These are phyloP conservation scores for Saccharomyces hybrid DNA, from an alignment of 1,139 yeast species.

Conservation along the genomic window DNA sequence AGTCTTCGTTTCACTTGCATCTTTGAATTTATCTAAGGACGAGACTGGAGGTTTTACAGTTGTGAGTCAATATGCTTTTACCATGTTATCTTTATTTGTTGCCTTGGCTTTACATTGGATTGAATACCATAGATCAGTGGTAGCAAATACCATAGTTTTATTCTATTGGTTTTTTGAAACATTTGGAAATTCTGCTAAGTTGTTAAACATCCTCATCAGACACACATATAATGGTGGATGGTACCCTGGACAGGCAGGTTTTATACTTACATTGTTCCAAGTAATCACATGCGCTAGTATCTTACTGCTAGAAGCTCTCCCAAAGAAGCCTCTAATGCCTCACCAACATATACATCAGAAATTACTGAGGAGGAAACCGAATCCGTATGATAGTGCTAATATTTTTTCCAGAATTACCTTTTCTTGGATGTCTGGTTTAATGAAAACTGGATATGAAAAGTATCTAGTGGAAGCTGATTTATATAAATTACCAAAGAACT, in stretches of 20 bases:
- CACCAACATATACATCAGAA: constrained; percentile 38
- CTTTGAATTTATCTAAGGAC: constrained; percentile 14
- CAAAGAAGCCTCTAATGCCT: constrained; percentile 36
- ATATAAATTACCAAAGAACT: constrained; percentile 67
- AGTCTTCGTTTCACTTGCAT: constrained; percentile 23
- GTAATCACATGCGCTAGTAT: constrained; percentile 45
- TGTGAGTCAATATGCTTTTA: constrained; percentile 24
- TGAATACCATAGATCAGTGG: constrained; percentile 58
- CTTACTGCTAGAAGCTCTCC: constrained; percentile 49
- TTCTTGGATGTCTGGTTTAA: constrained; percentile 86
- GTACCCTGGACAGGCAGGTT: constrained; percentile 31
- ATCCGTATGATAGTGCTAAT: constrained; percentile 77
- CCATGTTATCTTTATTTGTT: constrained; percentile 35
- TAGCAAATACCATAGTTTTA: constrained; percentile 64
- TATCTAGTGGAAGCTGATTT: constrained; percentile 71
- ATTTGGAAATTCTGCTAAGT: constrained; percentile 38
- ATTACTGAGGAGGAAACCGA: constrained; percentile 32
- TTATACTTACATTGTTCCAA: constrained; percentile 42
- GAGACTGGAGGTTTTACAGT: constrained; percentile 24
- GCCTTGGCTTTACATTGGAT: constrained; percentile 56
- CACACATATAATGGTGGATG: constrained; percentile 29
- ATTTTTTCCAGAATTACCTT: constrained; percentile 74
- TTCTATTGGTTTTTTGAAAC: constrained; percentile 68
- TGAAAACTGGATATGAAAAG: constrained; percentile 74
- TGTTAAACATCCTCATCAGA: constrained; percentile 46